phyloP scores from a whole-genome alignment of 2,329 filamentous ascomycete genomes.

The Sporothrix dimorphospora region DNA sequence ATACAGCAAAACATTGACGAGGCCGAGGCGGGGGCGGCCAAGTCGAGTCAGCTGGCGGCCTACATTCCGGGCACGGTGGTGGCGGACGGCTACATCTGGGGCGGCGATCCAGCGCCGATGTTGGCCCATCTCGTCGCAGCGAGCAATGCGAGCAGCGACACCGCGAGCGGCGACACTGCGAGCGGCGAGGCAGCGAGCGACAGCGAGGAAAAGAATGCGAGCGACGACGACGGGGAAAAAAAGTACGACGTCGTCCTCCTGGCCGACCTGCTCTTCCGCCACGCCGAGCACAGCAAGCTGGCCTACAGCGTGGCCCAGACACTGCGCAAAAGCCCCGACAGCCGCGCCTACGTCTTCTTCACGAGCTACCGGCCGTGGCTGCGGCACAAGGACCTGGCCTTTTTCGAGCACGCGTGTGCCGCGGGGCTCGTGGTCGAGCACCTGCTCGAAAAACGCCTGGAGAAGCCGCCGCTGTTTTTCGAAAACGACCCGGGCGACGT shows the following conservation, averaged over 20 bases:
- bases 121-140: conserved; percentile 59
- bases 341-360: conserved; percentile 84
- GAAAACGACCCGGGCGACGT: conserved; percentile 86
- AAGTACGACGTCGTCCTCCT: conserved; percentile 82
- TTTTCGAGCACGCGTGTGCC: conserved; percentile 76
- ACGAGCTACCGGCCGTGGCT: conserved; percentile 94
- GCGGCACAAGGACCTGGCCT: conserved; percentile 78
- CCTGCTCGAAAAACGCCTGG: conserved; percentile 79
- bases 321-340: conserved; percentile 57
- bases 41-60: conserved; percentile 2
- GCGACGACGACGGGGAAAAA: conserved; percentile 26
- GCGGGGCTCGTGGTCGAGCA: conserved; percentile 77
- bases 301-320: conserved; percentile 71
- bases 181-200: not conserved
- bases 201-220: not conserved
- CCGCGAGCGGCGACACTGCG: conserved; percentile 33
- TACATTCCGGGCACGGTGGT: conserved; percentile 39
- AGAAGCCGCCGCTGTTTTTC: conserved; percentile 80
- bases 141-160: conserved; percentile 48
- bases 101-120: conserved; percentile 63
- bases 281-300: conserved; percentile 81
- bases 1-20: conserved; percentile 74
- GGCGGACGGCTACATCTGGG: conserved; percentile 83
- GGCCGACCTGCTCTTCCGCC: conserved; percentile 88
- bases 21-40: conserved; percentile 46